Evolutionary conservation across 2,329 filamentous ascomycete genomes (phyloP).

Genomic region (Chaetomium globosum): DNA sequence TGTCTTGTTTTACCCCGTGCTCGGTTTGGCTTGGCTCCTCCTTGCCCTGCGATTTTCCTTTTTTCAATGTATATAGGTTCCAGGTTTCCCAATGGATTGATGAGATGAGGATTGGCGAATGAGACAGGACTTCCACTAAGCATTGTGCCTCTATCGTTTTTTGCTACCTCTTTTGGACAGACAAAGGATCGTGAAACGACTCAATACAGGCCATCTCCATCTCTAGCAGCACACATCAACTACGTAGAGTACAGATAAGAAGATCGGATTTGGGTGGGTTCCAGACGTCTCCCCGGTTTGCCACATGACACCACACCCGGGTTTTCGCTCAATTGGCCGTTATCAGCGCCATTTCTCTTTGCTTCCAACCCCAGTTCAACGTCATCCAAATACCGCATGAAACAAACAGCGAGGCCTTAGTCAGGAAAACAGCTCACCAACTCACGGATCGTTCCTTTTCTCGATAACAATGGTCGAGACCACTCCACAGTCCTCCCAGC

Average conservation of each 20-base stretch:
- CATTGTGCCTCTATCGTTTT: slow-evolving; percentile 3
- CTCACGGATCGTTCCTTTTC: background rate
- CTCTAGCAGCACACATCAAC: background rate
- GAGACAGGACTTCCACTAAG: slow-evolving; percentile 29
- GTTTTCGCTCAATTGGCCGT: background rate
- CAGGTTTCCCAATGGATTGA: slow-evolving; percentile 32
- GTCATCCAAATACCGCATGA: background rate
- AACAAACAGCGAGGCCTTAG: background rate
- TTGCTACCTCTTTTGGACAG: background rate
- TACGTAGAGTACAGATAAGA: background rate
- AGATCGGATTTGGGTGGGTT: background rate
- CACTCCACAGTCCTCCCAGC: slow-evolving; percentile 1
- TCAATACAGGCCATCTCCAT: background rate
- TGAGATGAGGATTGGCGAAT: slow-evolving; percentile 37
- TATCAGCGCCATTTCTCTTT: background rate
- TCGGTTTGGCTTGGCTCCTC: slow-evolving; percentile 24
- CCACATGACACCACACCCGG: slow-evolving; percentile 23
- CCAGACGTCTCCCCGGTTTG: background rate
- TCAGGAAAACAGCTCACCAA: background rate
- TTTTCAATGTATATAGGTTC: slow-evolving; percentile 34
- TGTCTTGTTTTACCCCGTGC: slow-evolving; percentile 32
- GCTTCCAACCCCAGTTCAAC: background rate
- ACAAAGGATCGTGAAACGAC: background rate
- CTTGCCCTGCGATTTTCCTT: slow-evolving; percentile 24
- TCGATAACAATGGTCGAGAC: slow-evolving; percentile 13